Evolutionary conservation across 176 grass and related monocot genomes (phyloP), one percentile per base, ranked within the genome.

Genomic region (Elaeis guineensis): DNA sequence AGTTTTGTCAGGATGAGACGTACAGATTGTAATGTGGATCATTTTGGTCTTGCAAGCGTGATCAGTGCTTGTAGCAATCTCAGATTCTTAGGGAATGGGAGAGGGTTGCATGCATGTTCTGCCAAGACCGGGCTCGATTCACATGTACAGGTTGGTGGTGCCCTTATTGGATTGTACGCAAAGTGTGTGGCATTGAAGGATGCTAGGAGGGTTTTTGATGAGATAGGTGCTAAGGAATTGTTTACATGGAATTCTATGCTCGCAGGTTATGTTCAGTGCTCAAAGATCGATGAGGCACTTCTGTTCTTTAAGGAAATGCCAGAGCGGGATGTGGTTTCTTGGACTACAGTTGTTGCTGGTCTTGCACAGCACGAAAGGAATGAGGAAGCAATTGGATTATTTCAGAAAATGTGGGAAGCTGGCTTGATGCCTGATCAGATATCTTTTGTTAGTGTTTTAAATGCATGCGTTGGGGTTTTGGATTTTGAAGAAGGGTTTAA

Each of bases 221-320:
- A 62, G 30, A 62, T 63, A 49, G 19, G 28, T 30, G 49, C 17
- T 18, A 72, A 55, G 26, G 25, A 63, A 44, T 25, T 72, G 35
- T 72, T 72, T 72, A 72, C 70, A n/a, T 72, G 70, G 70, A 72
- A 72, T 53, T 62, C 69, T 6, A 72, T 72, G 69, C 58, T 72
- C 30, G 11, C 52, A 53, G 69, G 56, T 72, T 72, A 54, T 62
- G 21, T 72, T 54, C 50, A 21, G 48, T 62, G 69, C 49, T 62
- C 58, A 44, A 72, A 39, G n/a, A 72, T 72, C 21, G 49, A 58
- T 17, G 49, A 54, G 2, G 69, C 69, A 19, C 35, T 72, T 39
- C 20, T 16, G 17, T 72, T 72, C 69, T 72, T 72, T 9, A 11
- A 53, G 5, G 25, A 35, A n/a, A 72, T 72, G 49, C 69, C 69